Evolutionary conservation across 2,329 filamentous ascomycete species (phyloP).

Genomic region (Aureobasidium sp.): DNA sequence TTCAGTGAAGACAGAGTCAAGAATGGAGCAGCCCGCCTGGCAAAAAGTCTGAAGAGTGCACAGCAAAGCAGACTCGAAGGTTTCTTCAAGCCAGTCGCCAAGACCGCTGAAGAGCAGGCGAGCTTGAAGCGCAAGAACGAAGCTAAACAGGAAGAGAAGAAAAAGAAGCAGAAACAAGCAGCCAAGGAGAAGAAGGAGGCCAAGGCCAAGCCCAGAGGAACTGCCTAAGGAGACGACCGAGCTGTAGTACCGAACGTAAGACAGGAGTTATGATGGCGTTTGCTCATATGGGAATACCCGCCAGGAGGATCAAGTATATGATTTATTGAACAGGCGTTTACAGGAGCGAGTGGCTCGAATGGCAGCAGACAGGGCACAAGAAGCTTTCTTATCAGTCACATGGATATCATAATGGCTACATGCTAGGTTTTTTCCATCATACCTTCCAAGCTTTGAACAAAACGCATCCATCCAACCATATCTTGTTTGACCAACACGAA

Average conservation of each 20-base stretch:
- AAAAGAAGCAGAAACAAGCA: slow-evolving; percentile 90
- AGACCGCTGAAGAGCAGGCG: slow-evolving; percentile 78
- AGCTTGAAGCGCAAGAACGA: slow-evolving; percentile 87
- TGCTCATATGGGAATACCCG: slow-evolving; percentile 12
- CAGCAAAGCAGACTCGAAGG: slow-evolving; percentile 90
- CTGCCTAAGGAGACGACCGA: slow-evolving; percentile 21
- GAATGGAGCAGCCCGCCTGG: slow-evolving; percentile 64
- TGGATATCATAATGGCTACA: neutral
- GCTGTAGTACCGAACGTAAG: neutral
- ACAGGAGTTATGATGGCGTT: slow-evolving; percentile 9
- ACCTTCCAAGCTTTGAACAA: no score
- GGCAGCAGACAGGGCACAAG: neutral
- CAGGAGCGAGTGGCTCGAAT: neutral
- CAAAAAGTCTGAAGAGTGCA: slow-evolving; percentile 83
- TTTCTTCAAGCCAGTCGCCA: slow-evolving; percentile 90
- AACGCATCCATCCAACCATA: no score
- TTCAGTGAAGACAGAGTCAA: slow-evolving; percentile 94
- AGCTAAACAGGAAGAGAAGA: slow-evolving; percentile 82
- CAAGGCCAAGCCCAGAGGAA: slow-evolving; percentile 75
- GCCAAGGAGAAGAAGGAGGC: slow-evolving; percentile 91
- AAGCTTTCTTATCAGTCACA: neutral
- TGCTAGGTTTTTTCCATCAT: neutral
- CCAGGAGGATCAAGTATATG: neutral
- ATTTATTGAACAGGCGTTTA: neutral
- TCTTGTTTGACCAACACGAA: no score